A percentile compares a stretch with the other conserved stretches of the same genome.
Evolutionary conservation across 2,329 filamentous ascomycete genomes (phyloP).

Genomic region (Fusarium continuum): DNA sequence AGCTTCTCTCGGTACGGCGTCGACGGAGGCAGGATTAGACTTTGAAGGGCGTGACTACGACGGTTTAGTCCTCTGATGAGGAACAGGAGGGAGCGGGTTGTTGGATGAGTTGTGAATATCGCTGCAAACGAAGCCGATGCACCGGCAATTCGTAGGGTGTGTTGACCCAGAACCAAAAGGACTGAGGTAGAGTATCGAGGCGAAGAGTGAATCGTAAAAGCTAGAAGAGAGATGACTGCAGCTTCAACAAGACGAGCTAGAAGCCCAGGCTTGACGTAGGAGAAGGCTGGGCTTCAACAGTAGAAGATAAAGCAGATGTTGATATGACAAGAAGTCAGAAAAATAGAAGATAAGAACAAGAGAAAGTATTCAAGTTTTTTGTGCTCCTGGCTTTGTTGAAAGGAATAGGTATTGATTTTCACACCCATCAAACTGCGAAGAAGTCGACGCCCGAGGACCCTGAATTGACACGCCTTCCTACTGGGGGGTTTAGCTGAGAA

Average conservation of each 20-base stretch:
- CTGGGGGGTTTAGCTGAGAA: constrained; percentile 19
- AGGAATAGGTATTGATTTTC: constrained; percentile 37
- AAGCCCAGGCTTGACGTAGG: constrained; percentile 6
- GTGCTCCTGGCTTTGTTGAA: constrained; percentile 23
- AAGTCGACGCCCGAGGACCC: constrained; percentile 28
- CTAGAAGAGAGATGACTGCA: neutral
- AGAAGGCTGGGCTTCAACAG: neutral
- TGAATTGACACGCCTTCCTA: constrained; percentile 41
- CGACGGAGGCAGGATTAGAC: constrained; percentile 32
- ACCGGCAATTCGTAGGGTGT: too few species aligned
- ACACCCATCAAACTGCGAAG: constrained; percentile 3
- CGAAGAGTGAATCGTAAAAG: neutral
- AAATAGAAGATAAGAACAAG: neutral
- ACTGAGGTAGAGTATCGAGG: neutral
- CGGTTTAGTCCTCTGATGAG: constrained; percentile 18
- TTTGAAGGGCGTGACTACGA: constrained; percentile 28
- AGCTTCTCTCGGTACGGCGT: constrained; percentile 37
- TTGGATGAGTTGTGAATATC: neutral
- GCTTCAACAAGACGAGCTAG: constrained; percentile 1
- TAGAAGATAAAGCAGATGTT: constrained; percentile 1
- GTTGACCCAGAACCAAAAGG: neutral
- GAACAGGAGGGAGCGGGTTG: constrained; percentile 9
- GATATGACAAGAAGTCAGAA: neutral
- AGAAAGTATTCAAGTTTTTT: constrained; percentile 13
- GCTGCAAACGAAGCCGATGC: neutral